These are phyloP conservation scores for Globisporangium nunn DNA, from an alignment of 352 stramenopile genomes.

Conservation along the genomic window DNA sequence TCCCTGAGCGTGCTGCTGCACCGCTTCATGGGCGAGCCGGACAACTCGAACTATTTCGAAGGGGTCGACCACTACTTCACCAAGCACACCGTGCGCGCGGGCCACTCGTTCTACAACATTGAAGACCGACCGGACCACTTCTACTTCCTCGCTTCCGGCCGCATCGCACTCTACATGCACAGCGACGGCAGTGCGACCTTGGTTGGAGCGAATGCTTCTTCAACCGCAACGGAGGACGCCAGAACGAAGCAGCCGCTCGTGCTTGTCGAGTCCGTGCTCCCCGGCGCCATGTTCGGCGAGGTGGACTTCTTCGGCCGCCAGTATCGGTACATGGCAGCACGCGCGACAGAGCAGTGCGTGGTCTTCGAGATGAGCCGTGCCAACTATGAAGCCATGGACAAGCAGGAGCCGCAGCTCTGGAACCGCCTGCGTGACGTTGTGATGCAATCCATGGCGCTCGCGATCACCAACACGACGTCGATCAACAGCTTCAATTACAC, in stretches of 20 bases:
- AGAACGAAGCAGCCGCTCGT: slow-evolving; percentile 26
- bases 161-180: slow-evolving; percentile 74
- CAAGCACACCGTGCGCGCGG: slow-evolving; percentile 39
- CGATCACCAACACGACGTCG: slow-evolving; percentile 64
- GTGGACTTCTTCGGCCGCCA: slow-evolving; percentile 82
- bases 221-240: not conserved
- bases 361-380: slow-evolving; percentile 68
- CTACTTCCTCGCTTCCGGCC: slow-evolving; percentile 69
- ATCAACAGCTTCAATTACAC: slow-evolving; percentile 53
- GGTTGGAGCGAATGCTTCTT: not conserved
- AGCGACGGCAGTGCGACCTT: slow-evolving; percentile 40
- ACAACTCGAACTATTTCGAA: slow-evolving; percentile 58
- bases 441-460: slow-evolving; percentile 78
- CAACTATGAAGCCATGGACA: slow-evolving; percentile 60
- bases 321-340: slow-evolving; percentile 54
- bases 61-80: slow-evolving; percentile 61
- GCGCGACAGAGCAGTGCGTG: slow-evolving; percentile 36
- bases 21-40: slow-evolving; percentile 70
- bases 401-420: slow-evolving; percentile 44
- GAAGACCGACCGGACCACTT: slow-evolving; percentile 52
- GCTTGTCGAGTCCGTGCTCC: slow-evolving; percentile 62
- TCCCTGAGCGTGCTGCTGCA: slow-evolving; percentile 64
- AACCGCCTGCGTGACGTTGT: slow-evolving; percentile 76
- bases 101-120: slow-evolving; percentile 73
- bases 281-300: slow-evolving; percentile 80